Percentiles rank a stretch among this genome's conserved stretches.
phyloP scores from a whole-genome alignment of 371 early-diverging fungal genomes.

The Apophysomyces trapeziformis region DNA sequence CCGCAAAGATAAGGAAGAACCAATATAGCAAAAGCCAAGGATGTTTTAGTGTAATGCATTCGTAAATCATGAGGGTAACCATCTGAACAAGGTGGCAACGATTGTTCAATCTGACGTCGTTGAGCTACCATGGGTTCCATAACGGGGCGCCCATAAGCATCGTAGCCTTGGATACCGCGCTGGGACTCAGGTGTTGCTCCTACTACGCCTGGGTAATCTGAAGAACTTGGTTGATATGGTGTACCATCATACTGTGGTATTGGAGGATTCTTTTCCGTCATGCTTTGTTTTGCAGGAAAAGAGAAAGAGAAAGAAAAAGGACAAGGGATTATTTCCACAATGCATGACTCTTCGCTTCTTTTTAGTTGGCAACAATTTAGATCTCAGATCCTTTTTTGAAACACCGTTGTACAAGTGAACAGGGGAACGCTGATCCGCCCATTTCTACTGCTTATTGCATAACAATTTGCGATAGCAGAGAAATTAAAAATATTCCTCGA shows the following conservation, averaged over 20 bases:
- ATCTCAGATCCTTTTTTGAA: no score
- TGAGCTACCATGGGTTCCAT: slow-evolving; percentile 39
- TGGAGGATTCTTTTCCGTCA: no score
- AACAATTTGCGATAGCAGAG: no score
- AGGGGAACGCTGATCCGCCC: no score
- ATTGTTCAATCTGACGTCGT: slow-evolving; percentile 44
- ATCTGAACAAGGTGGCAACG: slow-evolving; percentile 38
- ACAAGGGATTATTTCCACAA: no score
- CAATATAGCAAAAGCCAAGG: slow-evolving; percentile 39
- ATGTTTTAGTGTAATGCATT: slow-evolving; percentile 43
- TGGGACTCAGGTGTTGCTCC: slow-evolving; percentile 35
- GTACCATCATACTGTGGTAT: slow-evolving; percentile 8
- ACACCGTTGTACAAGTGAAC: no score
- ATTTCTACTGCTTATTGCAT: no score
- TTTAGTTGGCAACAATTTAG: no score
- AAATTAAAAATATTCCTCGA: no score
- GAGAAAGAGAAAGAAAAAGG: no score
- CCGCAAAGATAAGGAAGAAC: slow-evolving; percentile 52
- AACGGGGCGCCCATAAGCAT: slow-evolving; percentile 42
- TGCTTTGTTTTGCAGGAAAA: neutral
- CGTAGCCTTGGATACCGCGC: slow-evolving; percentile 40
- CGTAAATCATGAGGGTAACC: slow-evolving; percentile 47
- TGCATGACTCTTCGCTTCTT: no score
- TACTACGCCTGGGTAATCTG: slow-evolving; percentile 40
- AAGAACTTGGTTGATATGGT: neutral